Evolutionary conservation across 768 basidiomycete species (phyloP), one percentile per base, ranked within the genome.

Genomic region (Boletus sp.): DNA sequence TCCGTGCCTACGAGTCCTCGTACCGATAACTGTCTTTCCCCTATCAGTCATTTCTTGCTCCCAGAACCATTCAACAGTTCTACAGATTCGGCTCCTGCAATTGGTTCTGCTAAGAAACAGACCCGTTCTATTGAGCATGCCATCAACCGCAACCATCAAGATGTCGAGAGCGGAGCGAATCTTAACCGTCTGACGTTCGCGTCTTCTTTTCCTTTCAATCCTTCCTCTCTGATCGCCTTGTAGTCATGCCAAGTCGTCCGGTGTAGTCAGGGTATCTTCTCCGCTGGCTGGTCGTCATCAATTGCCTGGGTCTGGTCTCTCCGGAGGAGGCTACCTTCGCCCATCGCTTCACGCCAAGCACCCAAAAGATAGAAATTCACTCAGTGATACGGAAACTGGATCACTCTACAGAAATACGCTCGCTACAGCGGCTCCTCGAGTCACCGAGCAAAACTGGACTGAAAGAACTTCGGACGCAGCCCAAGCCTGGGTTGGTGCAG

Each of bases 41-140:
- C 65, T 39, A 60, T 62, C 17, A 4, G 13, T 4, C 50, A 66
- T 40, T 17, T 61, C 30, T 38, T 50, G 13, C 30, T 67, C 33
- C 50, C 54, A 1, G 51, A 57, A 21, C 53, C 63, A 21, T 58
- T 56, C 19, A 10, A 41, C 15, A 19, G 42, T 34, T 51, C 46
- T 21, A 17, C 39, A 19, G 15, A 43, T 46, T 34, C 25, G 14
- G 21, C 30, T 21, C 10, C 46, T 8, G 6, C 33, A 14, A 19
- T 32, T 11, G 25, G 6, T 15, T 57, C 51, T 35, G 46, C 55
- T 17, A 45, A 23, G 19, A 50, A 1, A 27, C 50, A 11, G 27
- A 1, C 23, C 39, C 43, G 23, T 25, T 45, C 50, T 17, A 34
- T 35, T 27, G 59, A 48, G 13, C 27, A 17, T 30, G 10, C 10